Percentiles rank a stretch among this genome's conserved stretches.
Conservation (phyloP, 176 grass and related monocot genomes). For the Paspalum notatum region DNA sequence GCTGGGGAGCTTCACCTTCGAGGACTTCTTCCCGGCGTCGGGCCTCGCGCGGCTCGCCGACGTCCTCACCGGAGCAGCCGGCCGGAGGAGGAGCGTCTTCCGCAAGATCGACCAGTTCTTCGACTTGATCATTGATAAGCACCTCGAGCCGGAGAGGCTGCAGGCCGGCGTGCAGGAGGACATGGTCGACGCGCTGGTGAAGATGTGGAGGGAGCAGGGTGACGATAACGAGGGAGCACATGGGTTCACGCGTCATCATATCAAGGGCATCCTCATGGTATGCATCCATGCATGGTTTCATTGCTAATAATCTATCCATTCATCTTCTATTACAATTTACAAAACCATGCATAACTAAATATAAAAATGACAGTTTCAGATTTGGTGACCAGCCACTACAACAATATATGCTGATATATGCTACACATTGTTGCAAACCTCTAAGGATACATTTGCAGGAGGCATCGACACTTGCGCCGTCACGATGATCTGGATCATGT, state of each 20-base stretch:
- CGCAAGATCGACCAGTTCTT: conserved; percentile 46
- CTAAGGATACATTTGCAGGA: conserved; percentile 42
- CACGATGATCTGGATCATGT: conserved; percentile 42
- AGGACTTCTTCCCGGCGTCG: conserved; percentile 58
- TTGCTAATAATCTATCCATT: no score
- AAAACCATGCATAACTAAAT: no score
- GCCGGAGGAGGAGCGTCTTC: conserved; percentile 25
- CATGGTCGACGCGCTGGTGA: conserved; percentile 57
- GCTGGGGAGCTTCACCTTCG: conserved; percentile 55
- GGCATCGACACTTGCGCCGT: conserved; percentile 44
- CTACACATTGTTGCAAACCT: not conserved
- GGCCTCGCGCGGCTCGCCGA: conserved; percentile 26
- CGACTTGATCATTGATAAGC: conserved; percentile 42
- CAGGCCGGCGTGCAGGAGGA: conserved; percentile 37
- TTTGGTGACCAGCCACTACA: not conserved
- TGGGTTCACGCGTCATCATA: conserved; percentile 19
- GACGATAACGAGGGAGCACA: not conserved
- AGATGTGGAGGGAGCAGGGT: conserved; percentile 48
- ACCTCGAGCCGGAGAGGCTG: conserved; percentile 39
- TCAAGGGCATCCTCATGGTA: conserved; percentile 54
- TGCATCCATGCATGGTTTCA: no score
- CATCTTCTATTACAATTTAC: no score
- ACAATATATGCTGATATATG: not conserved
- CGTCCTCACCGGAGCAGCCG: conserved; percentile 4
- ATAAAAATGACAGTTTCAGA: no score